These are phyloP conservation scores for Letharia columbiana DNA, from an alignment of 495 filamentous ascomycete genomes.

Conservation along the genomic window DNA sequence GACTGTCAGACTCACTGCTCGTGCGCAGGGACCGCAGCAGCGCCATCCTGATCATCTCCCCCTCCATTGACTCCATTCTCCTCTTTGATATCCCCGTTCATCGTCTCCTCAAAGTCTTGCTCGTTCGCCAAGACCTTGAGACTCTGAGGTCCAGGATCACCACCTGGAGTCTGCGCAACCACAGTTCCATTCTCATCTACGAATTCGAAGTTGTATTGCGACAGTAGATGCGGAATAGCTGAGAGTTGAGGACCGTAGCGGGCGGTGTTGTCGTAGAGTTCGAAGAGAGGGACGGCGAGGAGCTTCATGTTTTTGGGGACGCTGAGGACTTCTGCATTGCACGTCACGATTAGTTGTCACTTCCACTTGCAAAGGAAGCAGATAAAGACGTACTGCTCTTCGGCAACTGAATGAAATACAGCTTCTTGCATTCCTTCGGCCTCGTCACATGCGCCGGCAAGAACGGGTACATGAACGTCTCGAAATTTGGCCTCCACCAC, in stretches of 20 bases:
- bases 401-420: slow-evolving; percentile 92
- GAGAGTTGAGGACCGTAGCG: slow-evolving; percentile 93
- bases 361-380: background rate
- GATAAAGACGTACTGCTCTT: slow-evolving; percentile 63
- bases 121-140: slow-evolving; percentile 68
- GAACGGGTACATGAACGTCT: slow-evolving; percentile 99
- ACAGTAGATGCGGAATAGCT: slow-evolving; percentile 88
- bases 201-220: slow-evolving; percentile 94
- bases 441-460: slow-evolving; percentile 89
- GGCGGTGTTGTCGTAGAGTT: slow-evolving; percentile 93
- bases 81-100: slow-evolving; percentile 13
- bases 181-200: slow-evolving; percentile 92
- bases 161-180: slow-evolving; percentile 76
- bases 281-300: slow-evolving; percentile 90
- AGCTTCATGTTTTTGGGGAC: slow-evolving; percentile 99
- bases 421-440: slow-evolving; percentile 98
- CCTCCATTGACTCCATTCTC: slow-evolving; percentile 12
- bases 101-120: slow-evolving; percentile 36
- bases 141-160: slow-evolving; percentile 41
- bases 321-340: slow-evolving; percentile 69
- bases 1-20: background rate
- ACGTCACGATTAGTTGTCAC: slow-evolving; percentile 1
- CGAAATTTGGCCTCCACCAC: slow-evolving; percentile 98
- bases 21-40: background rate
- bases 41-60: background rate